Base-by-base conservation (phyloP, 805 yeast species). In the Ogataea ramenticola region DNA sequence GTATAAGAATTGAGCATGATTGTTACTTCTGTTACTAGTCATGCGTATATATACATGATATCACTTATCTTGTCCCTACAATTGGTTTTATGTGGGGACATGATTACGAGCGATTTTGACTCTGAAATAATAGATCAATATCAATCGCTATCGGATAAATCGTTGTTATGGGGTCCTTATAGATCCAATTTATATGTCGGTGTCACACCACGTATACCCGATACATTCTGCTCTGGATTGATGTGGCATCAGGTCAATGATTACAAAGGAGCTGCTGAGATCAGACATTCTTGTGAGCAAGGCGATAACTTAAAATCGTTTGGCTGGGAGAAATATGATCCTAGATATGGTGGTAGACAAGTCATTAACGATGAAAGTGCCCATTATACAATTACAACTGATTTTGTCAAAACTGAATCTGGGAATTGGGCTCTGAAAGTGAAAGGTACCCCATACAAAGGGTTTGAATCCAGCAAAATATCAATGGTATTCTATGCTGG, bases 151-250 rank as follows among this genome's bases (percentile, higher is more conserved):
- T 68, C 75, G 7, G 66, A 71, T 40, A 65, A 72, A 36, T 74
- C 87, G 2, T 65, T 86, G 24, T 60, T 79, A 29, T 91, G 99
- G 99, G 98, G 96, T 1, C 95, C 98, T 1, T 91, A 89, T 62
- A 68, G 97, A 49, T 81, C 96, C 9, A 85, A 87, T 44, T 69
- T 87, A 36, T 93, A 90, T 63, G 68, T 90, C 47, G 98, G 98
- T 1, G 66, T 93, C 39, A 72, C 90, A 39, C 96, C 98, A 3
- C 69, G 91, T 40, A 55, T 85, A 3, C 96, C 96, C 1, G 72
- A 78, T 31, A 78, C 91, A 2, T 70, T 93, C 42, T 57, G 82
- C 46, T 67, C 87, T 14, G 98, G 98, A 0, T 66, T 90, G 22
- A 77, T 91, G 80, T 91, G 98, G 98, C 86, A 79, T 66, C 80